Base-by-base conservation (phyloP, 1,284 basidiomycete genomes). In the Trametes polyzona region DNA sequence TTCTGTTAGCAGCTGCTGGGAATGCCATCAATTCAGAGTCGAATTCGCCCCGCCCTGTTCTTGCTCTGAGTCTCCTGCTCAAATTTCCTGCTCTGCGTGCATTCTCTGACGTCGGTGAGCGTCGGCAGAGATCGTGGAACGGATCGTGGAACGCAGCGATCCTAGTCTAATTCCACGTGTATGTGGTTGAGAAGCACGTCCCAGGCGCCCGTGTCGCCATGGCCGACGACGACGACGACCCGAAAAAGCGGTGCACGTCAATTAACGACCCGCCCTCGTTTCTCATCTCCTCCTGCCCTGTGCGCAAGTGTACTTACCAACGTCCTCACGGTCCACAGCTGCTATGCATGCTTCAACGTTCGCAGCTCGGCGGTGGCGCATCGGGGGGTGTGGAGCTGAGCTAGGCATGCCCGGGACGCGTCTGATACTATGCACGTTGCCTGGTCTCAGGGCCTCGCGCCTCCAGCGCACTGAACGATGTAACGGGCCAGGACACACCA, bases 181-280 rank as follows among this genome's bases (percentile, higher is more conserved):
- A 42, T 42, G 41, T 42, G 41, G 41, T 42, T 27, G 41, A 42
- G 41, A 42, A 42, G 41, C 41, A 27, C 1, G 14, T 3, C 5
- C 16, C 2, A 42, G 24, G 26, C 41, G 41, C 41, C 41, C 24
- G 40, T 5, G 24, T 42, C 41, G 16, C 26, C 41, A 17, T 27
- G 33, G 41, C 24, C 16, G 11, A 21, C 10, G 23, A 16, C 40
- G 40, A 12, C 39, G 21, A 30, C 30, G 6, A 19, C 5, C 36
- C 47, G 46, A 16, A 16, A 10, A 40, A 21, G 47, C 47, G 47
- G 47, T 49, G 47, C 47, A 30, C 26, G 11, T 49, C 47, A 49
- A 49, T 49, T 49, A 49, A 49, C 10, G 10, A 36, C 9, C 16
- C 36, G 11, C n/a, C 35, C 35, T 35, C 27, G 23, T 24, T 21